Conservation (phyloP, 306 rosid species). For the Cucurbita ficifolia region DNA sequence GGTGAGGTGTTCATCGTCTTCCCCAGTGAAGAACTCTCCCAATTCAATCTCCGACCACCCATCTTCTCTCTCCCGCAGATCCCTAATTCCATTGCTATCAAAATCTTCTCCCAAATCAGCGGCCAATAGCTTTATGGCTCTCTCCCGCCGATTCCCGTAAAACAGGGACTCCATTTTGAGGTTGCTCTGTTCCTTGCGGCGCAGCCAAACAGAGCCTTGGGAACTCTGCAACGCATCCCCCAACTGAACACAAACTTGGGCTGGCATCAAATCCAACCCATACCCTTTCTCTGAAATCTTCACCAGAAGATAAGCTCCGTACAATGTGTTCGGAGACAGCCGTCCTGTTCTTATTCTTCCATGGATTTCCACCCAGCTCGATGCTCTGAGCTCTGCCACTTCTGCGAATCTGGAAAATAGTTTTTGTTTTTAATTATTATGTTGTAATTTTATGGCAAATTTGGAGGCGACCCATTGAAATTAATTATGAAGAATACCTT, state of each 20-base stretch:
- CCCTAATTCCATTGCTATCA: neutral
- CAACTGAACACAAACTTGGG: neutral
- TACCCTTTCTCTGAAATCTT: conserved; percentile 25
- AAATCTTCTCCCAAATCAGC: no score
- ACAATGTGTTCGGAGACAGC: conserved; percentile 30
- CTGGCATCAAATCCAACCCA: conserved; percentile 27
- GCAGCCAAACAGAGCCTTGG: conserved; percentile 16
- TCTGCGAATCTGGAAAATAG: conserved; percentile 9
- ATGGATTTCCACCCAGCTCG: conserved; percentile 37
- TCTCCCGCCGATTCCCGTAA: conserved; percentile 18
- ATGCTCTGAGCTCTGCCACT: conserved; percentile 40
- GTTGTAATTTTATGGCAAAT: no score
- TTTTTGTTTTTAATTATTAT: no score
- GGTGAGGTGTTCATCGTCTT: conserved; percentile 24
- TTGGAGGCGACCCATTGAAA: no score
- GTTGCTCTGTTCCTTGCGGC: conserved; percentile 7
- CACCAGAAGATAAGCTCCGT: conserved; percentile 41
- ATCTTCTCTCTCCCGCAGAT: conserved; percentile 22
- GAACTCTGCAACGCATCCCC: neutral
- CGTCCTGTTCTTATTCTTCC: conserved; percentile 24
- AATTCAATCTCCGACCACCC: conserved; percentile 65
- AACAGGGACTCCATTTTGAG: conserved; percentile 20
- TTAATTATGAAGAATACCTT: conserved; percentile 1
- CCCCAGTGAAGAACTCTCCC: conserved; percentile 33
- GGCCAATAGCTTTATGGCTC: neutral